Percentiles rank a stretch among this genome's conserved stretches.
Conservation (phyloP, 179 eudicot species). For the Nepenthes alata region DNA sequence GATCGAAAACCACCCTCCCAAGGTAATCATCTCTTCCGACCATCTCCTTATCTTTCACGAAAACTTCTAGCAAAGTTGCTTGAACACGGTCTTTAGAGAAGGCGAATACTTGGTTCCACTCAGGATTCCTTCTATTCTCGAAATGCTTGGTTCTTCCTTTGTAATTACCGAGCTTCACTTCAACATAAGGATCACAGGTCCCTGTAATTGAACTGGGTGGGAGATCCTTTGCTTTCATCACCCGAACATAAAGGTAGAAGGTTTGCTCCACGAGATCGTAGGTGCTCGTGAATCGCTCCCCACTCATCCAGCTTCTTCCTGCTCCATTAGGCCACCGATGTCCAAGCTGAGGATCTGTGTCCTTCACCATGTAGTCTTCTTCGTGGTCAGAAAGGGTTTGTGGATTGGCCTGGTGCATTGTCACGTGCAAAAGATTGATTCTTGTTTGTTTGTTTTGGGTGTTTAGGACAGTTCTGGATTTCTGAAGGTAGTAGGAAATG, state of each 20-base stretch:
- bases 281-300: conserved; percentile 6
- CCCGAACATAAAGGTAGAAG: conserved; percentile 30
- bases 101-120: conserved; percentile 40
- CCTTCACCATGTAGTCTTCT: conserved; percentile 3
- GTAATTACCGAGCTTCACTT: conserved; percentile 43
- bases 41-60: conserved; percentile 31
- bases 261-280: conserved; percentile 34
- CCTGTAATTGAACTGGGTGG: conserved; percentile 31
- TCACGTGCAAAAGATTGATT: no score
- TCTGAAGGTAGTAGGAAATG: no score
- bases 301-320: neutral
- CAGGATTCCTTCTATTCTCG: conserved; percentile 27
- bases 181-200: conserved; percentile 34
- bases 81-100: conserved; percentile 34
- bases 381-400: neutral
- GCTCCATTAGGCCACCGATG: neutral
- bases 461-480: no score
- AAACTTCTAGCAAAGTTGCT: conserved; percentile 32
- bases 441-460: no score
- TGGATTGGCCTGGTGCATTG: conserved; percentile 1
- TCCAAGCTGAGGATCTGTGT: neutral
- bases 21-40: conserved; percentile 36
- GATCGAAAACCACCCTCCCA: conserved; percentile 33
- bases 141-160: conserved; percentile 32
- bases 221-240: conserved; percentile 38